Evolutionary conservation across 371 early-diverging fungal species (phyloP), one percentile per base, ranked within the genome.

Genomic region (Antonospora locustae): DNA sequence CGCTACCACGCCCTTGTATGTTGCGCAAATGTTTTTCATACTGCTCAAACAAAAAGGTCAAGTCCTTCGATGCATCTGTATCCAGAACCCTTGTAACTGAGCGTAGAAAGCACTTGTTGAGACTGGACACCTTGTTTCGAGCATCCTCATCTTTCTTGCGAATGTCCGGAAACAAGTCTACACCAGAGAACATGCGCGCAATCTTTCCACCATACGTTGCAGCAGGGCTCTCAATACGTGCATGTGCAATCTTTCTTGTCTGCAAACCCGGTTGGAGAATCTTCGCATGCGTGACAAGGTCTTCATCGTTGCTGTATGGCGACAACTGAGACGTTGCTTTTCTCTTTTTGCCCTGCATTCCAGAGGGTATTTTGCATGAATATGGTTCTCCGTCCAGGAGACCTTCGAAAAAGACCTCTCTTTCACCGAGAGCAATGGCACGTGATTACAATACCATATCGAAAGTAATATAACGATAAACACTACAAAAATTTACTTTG

Each of bases 81-180:
- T 51, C 39, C 19, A 67, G 11, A 1, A 55, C 56, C 36, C 11
- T 53, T 28, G 38, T 28, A 1, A 67, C 22, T 22, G 62, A 55
- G 6, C 50, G 52, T 43, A 63, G 36, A 57, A 67, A 67, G 37
- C 48, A 58, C 50, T 34, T 50, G 37, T 67, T 67, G n/a, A 67
- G 17, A 2, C 68, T 58, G 44, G 52, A 39, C n/a, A 66, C 46
- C 28, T 46, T 55, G 30, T n/a, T n/a, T n/a, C n/a, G n/a, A n/a
- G 59, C 59, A 28, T 49, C 39, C 3, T 2, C 11, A 19, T 43
- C 34, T 39, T 9, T 17, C 4, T 43, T 50, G 7, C 6, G 5
- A 12, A 17, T 7, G 4, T 47, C 6, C n/a, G 9, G 9, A 12
- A 6, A 24, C 27, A 24, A 4, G 12, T 5, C 17, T 27, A 27